Conservation (phyloP, 2,329 filamentous ascomycete species). For the Laburnicola sp. region DNA sequence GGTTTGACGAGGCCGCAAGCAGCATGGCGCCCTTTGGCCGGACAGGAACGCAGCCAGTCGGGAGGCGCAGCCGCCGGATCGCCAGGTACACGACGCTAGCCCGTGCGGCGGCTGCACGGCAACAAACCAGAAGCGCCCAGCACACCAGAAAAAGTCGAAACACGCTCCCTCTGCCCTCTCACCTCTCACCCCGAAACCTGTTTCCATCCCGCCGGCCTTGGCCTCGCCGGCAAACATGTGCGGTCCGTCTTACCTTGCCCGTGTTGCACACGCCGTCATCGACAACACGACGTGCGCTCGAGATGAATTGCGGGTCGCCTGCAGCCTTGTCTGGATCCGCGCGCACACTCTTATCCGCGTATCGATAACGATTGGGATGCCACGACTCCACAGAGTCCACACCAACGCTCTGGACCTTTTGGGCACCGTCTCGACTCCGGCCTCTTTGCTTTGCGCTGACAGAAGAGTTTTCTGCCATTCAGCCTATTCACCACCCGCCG, state of each 20-base stretch:
- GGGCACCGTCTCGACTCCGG: background rate
- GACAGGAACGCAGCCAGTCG: constrained; percentile 25
- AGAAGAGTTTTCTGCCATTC: background rate
- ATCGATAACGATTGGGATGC: constrained; percentile 37
- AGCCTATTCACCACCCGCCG: too few relatives aligned
- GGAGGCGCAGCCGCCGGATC: constrained; percentile 27
- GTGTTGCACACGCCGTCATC: constrained; percentile 19
- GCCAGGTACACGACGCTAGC: constrained; percentile 29
- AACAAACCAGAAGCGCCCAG: too few relatives aligned
- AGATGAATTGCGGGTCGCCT: constrained; percentile 40
- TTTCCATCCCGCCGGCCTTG: constrained; percentile 2
- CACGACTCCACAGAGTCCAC: background rate
- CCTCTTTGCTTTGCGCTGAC: background rate
- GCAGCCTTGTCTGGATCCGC: constrained; percentile 13
- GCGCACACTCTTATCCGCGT: constrained; percentile 39
- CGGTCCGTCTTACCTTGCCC: constrained; percentile 18
- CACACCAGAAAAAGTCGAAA: background rate
- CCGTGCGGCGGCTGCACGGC: background rate
- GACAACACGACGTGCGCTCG: constrained; percentile 24
- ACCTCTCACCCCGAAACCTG: constrained; percentile 1
- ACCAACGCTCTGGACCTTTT: background rate
- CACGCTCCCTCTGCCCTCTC: constrained; percentile 10
- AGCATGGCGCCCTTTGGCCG: constrained; percentile 17
- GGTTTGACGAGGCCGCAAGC: constrained; percentile 34
- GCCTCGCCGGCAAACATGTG: background rate